Conservation (phyloP, 2,329 filamentous ascomycete species). For the Lachnellula hyalina region DNA sequence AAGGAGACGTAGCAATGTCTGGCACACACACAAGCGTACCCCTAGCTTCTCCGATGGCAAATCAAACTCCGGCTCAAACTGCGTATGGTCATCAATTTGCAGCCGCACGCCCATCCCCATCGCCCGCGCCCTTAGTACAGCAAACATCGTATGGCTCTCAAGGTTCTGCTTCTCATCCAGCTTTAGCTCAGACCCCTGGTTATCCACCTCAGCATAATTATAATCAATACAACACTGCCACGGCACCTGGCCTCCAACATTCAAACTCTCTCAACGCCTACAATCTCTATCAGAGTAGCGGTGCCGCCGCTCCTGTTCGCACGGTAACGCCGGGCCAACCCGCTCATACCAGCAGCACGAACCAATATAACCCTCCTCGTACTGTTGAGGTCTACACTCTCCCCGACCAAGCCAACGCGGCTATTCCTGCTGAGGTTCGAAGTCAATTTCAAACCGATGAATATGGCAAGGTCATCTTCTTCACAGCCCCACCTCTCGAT, state of each 20-base stretch:
- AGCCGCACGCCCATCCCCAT: constrained; percentile 23
- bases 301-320: constrained; percentile 14
- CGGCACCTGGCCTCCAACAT: constrained; percentile 23
- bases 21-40: constrained; percentile 19
- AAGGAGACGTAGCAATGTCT: constrained; percentile 25
- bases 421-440: constrained; percentile 59
- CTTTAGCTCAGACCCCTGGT: constrained; percentile 22
- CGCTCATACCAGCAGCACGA: constrained; percentile 18
- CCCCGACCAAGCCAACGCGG: constrained; percentile 56
- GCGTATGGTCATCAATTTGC: constrained; percentile 29
- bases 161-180: constrained; percentile 13
- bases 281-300: constrained; percentile 21
- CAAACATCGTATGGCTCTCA: constrained; percentile 28
- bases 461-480: constrained; percentile 61
- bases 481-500: constrained; percentile 59
- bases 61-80: constrained; percentile 14
- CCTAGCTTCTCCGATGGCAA: constrained; percentile 24
- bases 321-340: constrained; percentile 10
- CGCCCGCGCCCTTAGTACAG: constrained; percentile 26
- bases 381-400: constrained; percentile 60
- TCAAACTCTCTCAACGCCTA: constrained; percentile 22
- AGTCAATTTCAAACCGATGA: constrained; percentile 62
- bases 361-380: constrained; percentile 53
- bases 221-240: constrained; percentile 14
- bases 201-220: constrained; percentile 22